Conservation (phyloP, 345 rosid species). For the Reutealis trisperma region DNA sequence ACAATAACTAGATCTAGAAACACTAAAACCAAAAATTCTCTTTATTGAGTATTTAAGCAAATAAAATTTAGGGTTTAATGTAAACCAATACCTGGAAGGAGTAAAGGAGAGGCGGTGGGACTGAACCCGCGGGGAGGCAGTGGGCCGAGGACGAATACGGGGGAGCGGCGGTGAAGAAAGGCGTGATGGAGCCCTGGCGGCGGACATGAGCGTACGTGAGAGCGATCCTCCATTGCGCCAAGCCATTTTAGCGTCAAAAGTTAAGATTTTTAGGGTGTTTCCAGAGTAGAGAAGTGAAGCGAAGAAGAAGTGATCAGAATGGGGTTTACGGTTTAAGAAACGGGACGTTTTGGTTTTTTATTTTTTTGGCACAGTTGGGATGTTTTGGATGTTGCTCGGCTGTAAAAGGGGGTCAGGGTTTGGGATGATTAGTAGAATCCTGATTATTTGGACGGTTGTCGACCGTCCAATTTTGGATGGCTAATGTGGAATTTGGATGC, state of each 20-base stretch:
- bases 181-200: conserved; percentile 62
- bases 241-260: conserved; percentile 35
- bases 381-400: neutral
- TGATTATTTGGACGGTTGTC: neutral
- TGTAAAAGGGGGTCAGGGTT: neutral
- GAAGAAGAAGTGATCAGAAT: fast-evolving
- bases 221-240: conserved; percentile 50
- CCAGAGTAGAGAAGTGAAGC: neutral
- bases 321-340: conserved; percentile 21
- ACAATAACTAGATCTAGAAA: neutral
- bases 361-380: no score
- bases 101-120: conserved; percentile 64
- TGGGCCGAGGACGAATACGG: conserved; percentile 64
- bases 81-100: conserved; percentile 53
- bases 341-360: neutral
- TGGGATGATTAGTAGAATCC: neutral
- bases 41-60: neutral
- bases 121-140: conserved; percentile 52
- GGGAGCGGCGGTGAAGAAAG: conserved; percentile 58
- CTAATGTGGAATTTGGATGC: no score
- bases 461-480: no score
- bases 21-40: neutral
- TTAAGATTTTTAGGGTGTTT: neutral
- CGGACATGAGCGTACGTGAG: conserved; percentile 45
- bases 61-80: neutral